These are phyloP conservation scores for Malus sylvestris DNA, from an alignment of 306 rosid species.

Conservation along the genomic window DNA sequence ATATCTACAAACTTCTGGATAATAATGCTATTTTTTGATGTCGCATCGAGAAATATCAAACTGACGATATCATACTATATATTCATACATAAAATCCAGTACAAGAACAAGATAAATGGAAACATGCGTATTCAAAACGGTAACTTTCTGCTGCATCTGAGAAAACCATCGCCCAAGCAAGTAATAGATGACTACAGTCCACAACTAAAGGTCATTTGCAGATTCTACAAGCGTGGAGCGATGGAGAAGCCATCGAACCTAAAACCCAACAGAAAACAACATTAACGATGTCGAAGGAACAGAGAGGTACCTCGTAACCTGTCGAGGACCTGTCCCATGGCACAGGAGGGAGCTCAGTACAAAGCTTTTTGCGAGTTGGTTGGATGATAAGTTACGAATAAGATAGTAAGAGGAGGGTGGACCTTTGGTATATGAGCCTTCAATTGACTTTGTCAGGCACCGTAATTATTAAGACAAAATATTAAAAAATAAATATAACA, in stretches of 20 bases:
- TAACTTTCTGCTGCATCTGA: no score
- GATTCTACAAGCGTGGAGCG: background rate
- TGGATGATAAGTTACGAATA: background rate
- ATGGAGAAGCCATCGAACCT: background rate
- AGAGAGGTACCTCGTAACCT: slow-evolving; percentile 37
- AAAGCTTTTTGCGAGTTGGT: background rate
- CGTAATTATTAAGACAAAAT: no score
- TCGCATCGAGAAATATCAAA: no score
- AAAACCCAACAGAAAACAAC: background rate
- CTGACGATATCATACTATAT: no score
- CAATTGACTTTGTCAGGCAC: background rate
- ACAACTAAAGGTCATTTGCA: no score
- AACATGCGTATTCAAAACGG: no score
- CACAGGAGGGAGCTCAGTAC: background rate
- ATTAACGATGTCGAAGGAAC: background rate
- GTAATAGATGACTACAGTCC: no score
- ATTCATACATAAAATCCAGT: no score
- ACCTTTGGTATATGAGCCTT: background rate
- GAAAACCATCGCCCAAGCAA: no score
- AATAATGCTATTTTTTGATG: no score
- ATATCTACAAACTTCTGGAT: background rate
- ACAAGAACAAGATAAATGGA: no score
- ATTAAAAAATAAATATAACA: no score
- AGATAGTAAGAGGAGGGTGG: background rate
- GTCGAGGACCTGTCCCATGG: slow-evolving; percentile 58